Evolutionary conservation across 2,329 filamentous ascomycete genomes (phyloP).

Genomic region (Albifimbria verrucaria): DNA sequence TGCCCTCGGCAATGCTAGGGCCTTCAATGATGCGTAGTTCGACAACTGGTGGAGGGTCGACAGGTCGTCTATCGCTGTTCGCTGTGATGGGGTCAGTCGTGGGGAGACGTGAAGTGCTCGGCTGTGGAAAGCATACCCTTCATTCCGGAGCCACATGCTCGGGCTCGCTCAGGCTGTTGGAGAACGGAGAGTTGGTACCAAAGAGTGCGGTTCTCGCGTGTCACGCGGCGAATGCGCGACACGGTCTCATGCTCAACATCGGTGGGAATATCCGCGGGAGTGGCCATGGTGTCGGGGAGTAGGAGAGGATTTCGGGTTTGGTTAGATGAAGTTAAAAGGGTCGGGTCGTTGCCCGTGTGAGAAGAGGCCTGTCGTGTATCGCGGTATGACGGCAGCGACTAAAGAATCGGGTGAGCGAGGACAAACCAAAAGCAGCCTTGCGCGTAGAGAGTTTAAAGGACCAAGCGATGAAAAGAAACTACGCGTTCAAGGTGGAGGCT

Average conservation of each 20-base stretch:
- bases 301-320: conserved; percentile 2
- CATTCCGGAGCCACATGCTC: conserved; percentile 91
- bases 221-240: conserved; percentile 50
- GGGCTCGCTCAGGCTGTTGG: conserved; percentile 89
- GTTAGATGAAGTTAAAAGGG: conserved; percentile 1
- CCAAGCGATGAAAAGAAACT: too few species aligned
- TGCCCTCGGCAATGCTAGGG: conserved; percentile 53
- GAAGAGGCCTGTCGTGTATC: too few species aligned
- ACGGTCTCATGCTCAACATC: conserved; percentile 30
- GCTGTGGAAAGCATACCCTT: conserved; percentile 65
- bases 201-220: conserved; percentile 71
- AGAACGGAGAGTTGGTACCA: conserved; percentile 83
- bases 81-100: conserved; percentile 23
- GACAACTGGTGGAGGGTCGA: conserved; percentile 92
- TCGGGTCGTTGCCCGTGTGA: too few species aligned
- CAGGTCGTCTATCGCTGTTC: conserved; percentile 73
- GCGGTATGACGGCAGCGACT: too few species aligned
- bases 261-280: conserved; percentile 23
- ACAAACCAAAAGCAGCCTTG: too few species aligned
- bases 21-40: conserved; percentile 84
- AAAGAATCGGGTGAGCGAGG: too few species aligned
- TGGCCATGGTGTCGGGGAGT: conserved; percentile 25
- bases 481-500: too few species aligned
- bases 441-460: too few species aligned
- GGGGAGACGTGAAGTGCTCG: background rate